Evolutionary conservation across 768 basidiomycete species (phyloP).

Genomic region (Psilocybe cubensis): DNA sequence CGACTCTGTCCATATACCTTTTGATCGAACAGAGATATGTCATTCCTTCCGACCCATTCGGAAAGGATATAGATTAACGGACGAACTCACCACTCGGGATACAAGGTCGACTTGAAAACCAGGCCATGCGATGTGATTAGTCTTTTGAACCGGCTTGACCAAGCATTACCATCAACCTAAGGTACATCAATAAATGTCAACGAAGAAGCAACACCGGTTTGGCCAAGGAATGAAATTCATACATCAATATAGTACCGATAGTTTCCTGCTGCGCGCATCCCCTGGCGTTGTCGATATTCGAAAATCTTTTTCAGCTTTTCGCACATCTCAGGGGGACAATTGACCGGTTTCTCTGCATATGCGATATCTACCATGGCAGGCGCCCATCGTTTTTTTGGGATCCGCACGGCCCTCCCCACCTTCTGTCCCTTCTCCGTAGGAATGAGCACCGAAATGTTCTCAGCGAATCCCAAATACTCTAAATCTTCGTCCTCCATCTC

Average conservation of each 20-base stretch:
- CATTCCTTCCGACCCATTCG: background rate
- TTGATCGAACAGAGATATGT: background rate
- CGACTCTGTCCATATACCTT: slow-evolving; percentile 56
- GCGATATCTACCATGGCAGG: slow-evolving; percentile 60
- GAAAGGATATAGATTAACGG: background rate
- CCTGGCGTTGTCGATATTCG: slow-evolving; percentile 46
- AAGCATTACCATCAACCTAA: slow-evolving; percentile 61
- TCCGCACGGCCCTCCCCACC: slow-evolving; percentile 36
- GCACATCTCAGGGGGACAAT: slow-evolving; percentile 48
- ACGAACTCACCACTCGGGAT: slow-evolving; percentile 62
- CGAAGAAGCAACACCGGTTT: background rate
- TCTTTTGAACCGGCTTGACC: slow-evolving; percentile 67
- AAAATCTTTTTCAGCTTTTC: slow-evolving; percentile 44
- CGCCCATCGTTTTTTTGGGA: slow-evolving; percentile 35
- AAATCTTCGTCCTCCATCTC: background rate
- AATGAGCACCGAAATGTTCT: slow-evolving; percentile 35
- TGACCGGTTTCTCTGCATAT: slow-evolving; percentile 44
- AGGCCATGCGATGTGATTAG: slow-evolving; percentile 61
- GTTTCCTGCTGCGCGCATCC: slow-evolving; percentile 41
- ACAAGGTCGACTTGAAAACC: slow-evolving; percentile 65
- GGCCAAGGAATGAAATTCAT: slow-evolving; percentile 21
- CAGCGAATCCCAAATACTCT: slow-evolving; percentile 19
- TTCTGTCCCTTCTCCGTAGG: slow-evolving; percentile 22
- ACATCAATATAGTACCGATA: slow-evolving; percentile 69
- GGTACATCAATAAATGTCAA: background rate